Evolutionary conservation across 2,329 filamentous ascomycete genomes (phyloP).

Genomic region (Cladophialophora psammophila): DNA sequence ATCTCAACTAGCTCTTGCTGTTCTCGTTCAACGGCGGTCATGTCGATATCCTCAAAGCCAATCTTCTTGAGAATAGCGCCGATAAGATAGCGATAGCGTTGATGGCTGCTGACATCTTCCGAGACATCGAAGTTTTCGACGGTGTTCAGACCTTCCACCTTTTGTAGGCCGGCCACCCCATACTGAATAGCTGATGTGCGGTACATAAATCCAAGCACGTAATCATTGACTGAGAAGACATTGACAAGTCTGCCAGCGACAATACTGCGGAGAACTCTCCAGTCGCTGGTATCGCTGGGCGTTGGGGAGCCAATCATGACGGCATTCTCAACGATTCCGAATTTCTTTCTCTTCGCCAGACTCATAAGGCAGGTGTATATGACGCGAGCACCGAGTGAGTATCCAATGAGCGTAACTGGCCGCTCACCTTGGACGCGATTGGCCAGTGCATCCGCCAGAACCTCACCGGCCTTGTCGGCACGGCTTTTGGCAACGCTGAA

Average conservation of each 20-base stretch:
- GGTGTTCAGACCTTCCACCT: conserved; percentile 62
- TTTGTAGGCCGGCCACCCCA: conserved; percentile 83
- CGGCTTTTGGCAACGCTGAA: conserved; percentile 78
- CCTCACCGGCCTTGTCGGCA: conserved; percentile 79
- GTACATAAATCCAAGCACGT: conserved; percentile 86
- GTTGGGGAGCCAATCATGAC: conserved; percentile 83
- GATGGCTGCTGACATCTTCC: conserved; percentile 71
- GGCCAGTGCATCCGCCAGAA: conserved; percentile 82
- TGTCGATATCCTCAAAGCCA: conserved; percentile 71
- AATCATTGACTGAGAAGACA: conserved; percentile 86
- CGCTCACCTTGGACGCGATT: conserved; percentile 83
- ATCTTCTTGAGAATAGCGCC: conserved; percentile 72
- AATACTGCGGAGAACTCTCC: conserved; percentile 77
- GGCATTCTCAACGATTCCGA: conserved; percentile 83
- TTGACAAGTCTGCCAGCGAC: conserved; percentile 86
- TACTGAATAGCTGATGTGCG: conserved; percentile 81
- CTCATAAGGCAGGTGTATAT: conserved; percentile 82
- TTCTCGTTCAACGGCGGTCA: conserved; percentile 53
- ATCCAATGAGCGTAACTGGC: conserved; percentile 80
- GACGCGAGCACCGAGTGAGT: conserved; percentile 79
- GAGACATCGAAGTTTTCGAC: conserved; percentile 73
- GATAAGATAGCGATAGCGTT: conserved; percentile 72
- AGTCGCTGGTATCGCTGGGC: conserved; percentile 74
- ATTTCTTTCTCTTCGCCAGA: conserved; percentile 78
- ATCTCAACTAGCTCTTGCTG: conserved; percentile 50